phyloP scores from a whole-genome alignment of 192 early-diverging fungal species.

The Backusella circina region DNA sequence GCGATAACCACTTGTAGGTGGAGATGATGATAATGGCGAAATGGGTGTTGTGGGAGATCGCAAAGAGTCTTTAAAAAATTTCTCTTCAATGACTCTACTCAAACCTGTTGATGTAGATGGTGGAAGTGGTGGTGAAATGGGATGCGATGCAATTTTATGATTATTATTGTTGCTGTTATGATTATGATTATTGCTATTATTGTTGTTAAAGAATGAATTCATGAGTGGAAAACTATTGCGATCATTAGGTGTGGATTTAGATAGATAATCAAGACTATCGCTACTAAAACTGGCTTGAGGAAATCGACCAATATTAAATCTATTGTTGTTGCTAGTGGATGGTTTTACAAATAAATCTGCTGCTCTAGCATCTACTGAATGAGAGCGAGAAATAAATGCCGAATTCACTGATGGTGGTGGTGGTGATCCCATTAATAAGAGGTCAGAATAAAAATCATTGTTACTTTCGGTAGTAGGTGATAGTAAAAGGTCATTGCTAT shows the following conservation, averaged over 20 bases:
- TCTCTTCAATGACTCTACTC: conserved; percentile 2
- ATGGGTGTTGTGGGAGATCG: background rate
- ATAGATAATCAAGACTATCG: conserved; percentile 7
- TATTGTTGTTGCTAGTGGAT: background rate
- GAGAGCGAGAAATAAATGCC: conserved; percentile 9
- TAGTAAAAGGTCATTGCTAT: background rate
- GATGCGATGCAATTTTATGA: conserved; percentile 8
- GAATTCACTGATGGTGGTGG: background rate
- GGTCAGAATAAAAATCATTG: conserved; percentile 8
- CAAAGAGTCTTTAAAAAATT: background rate
- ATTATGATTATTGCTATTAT: background rate
- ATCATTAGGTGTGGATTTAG: conserved; percentile 14
- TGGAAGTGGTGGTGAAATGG: background rate
- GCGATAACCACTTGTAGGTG: conserved; percentile 4
- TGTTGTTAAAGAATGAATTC: conserved; percentile 5
- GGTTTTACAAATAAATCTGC: background rate
- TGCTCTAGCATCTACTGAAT: conserved; percentile 8
- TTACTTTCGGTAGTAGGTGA: background rate
- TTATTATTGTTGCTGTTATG: conserved; percentile 3
- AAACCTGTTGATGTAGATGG: background rate
- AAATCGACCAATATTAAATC: background rate
- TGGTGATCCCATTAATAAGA: background rate
- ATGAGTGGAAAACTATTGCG: conserved; percentile 1
- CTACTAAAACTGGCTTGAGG: background rate
- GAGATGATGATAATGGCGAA: background rate